Base-by-base conservation (phyloP, 2,329 filamentous ascomycete genomes). In the Tympanopsis confertula region DNA sequence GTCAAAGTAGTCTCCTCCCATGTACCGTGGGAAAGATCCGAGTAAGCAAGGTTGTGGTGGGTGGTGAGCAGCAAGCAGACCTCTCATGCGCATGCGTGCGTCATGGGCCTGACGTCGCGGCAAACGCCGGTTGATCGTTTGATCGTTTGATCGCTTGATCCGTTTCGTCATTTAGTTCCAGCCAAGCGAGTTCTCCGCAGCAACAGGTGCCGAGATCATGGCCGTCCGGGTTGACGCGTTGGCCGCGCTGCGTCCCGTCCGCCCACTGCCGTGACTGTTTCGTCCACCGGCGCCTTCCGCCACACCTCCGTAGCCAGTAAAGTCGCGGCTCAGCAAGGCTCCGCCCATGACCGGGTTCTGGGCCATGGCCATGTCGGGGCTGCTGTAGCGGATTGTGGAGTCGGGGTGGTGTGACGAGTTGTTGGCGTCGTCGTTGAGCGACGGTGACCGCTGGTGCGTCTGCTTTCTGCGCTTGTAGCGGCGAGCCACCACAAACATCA, bases 401-500 rank as follows among this genome's bases (percentile, higher is more conserved):
- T 7, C 7, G 22, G 22, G 22, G 22, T 10, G 22, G 53, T 54
- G 50, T 73, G 69, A 26, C 62, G 64, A 71, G 75, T 74, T 42
- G 72, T 67, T 2, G 69, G 67, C 2, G 63, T 59, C 62, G 45
- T 66, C 69, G 36, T 69, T 70, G 43, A 89, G 63, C 35, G 86
- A 93, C 68, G 78, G 86, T 38, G 80, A 69, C 42, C 86, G 83
- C 51, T 78, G 74, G 62, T 93, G 85, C 37, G 76, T 66, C 55
- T 82, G 74, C 61, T 78, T 82, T 71, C 83, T 86, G 65, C 83
- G 81, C 69, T 88, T 86, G 71, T 94, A 94, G 42, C 88, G 76
- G 43, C 87, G 80, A 36, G 88, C 88, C 47, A 94, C 77, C 51
- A 91, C 79, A 65, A 94, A 89, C 88, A 95, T 94, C 56, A 86